Conservation (phyloP, 495 filamentous ascomycete genomes). For the Aspergillus nidulans region DNA sequence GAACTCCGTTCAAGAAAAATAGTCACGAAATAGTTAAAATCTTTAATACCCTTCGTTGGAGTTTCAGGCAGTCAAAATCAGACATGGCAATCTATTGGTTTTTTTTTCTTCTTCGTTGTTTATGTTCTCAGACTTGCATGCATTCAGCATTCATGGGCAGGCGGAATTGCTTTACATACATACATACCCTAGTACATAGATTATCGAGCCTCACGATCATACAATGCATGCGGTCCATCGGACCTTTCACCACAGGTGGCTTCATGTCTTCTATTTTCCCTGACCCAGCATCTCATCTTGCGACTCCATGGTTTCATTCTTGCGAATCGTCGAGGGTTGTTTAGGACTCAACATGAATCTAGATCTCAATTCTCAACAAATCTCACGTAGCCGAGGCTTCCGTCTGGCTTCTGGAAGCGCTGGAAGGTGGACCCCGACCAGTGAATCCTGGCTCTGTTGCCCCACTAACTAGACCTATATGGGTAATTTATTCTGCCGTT, state of each 20-base stretch:
- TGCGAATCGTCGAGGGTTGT: too few species aligned
- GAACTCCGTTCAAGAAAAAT: constrained; percentile 13
- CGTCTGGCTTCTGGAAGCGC: not conserved
- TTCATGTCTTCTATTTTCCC: not conserved
- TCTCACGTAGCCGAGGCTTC: not conserved
- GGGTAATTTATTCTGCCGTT: not conserved
- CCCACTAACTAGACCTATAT: not conserved
- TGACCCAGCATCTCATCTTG: not conserved
- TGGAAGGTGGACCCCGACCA: not conserved
- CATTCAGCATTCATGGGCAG: not conserved
- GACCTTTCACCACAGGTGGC: not conserved
- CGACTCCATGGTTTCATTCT: not conserved
- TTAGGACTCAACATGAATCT: too few species aligned
- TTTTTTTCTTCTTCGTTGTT: constrained; percentile 3
- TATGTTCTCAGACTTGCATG: not conserved
- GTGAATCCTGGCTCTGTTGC: not conserved
- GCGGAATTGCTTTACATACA: constrained; percentile 7
- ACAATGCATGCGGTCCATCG: not conserved
- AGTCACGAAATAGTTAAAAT: constrained; percentile 16
- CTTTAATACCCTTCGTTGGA: constrained; percentile 10
- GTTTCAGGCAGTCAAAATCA: not conserved
- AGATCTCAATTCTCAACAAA: not conserved
- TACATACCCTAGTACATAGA: constrained; percentile 7
- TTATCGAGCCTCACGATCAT: not conserved
- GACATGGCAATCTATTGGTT: constrained; percentile 5